Evolutionary conservation across 75 land plant species (phyloP).

Genomic region (Selaginella tamariscina): DNA sequence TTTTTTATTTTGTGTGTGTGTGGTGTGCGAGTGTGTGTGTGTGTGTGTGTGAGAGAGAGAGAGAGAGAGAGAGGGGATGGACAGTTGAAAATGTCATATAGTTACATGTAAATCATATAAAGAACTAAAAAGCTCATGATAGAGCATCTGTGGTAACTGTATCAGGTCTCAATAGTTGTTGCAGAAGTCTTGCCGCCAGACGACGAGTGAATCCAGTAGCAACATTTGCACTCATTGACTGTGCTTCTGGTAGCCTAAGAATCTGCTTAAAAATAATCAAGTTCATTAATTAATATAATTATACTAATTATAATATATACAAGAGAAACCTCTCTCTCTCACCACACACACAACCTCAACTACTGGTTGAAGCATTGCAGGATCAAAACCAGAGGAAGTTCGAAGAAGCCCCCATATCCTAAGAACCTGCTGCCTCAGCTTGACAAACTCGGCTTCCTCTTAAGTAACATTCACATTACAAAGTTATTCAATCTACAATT

Average conservation of each 20-base stretch:
- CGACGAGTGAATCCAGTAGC: slow-evolving; percentile 75
- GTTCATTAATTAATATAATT: no score
- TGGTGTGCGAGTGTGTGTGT: no score
- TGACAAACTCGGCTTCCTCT: slow-evolving; percentile 49
- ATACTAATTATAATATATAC: no score
- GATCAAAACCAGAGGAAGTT: slow-evolving; percentile 70
- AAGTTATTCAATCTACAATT: no score
- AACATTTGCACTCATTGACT: slow-evolving; percentile 58
- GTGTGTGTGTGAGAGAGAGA: no score
- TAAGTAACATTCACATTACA: slow-evolving; percentile 39
- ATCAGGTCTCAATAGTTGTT: slow-evolving; percentile 44
- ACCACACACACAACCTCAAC: no score
- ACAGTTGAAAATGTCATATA: no score
- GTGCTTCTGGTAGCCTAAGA: slow-evolving; percentile 79
- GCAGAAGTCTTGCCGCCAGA: slow-evolving; percentile 79
- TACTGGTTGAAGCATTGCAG: slow-evolving; percentile 68
- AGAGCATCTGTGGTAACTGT: not conserved
- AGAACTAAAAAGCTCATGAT: no score
- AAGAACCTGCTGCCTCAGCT: slow-evolving; percentile 57
- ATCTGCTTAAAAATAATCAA: slow-evolving; percentile 34
- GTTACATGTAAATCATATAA: no score
- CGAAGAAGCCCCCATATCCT: slow-evolving; percentile 79
- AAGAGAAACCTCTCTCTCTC: no score
- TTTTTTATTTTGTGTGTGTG: no score
- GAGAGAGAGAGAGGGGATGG: no score